These are phyloP conservation scores for Leptodermis oblonga DNA, from an alignment of 257 asterid genomes.

Conservation along the genomic window DNA sequence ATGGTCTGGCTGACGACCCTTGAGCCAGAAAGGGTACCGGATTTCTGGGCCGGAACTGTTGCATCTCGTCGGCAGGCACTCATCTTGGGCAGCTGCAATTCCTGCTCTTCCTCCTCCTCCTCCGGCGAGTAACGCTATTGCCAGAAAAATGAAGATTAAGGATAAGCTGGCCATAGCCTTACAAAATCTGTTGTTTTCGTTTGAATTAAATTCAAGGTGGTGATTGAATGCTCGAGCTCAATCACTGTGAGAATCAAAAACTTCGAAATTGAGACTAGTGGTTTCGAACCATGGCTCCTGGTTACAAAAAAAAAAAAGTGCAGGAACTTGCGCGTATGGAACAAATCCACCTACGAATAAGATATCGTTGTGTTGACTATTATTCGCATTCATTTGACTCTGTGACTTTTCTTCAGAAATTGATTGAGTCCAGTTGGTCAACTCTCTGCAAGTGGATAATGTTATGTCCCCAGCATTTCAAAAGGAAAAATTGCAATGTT, in stretches of 20 bases:
- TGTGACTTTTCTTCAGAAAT: neutral
- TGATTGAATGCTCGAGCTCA: neutral
- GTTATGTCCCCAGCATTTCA: too few species aligned
- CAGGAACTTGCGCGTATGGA: too few species aligned
- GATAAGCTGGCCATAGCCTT: constrained; percentile 4
- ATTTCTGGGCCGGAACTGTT: constrained; percentile 39
- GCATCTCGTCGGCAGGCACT: constrained; percentile 59
- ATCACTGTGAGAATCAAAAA: too few species aligned
- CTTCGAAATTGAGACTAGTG: neutral
- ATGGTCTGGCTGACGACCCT: constrained; percentile 39
- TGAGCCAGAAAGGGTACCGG: constrained; percentile 61
- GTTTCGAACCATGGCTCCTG: too few species aligned
- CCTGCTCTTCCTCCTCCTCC: constrained; percentile 4
- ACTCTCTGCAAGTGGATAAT: neutral
- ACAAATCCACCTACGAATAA: too few species aligned
- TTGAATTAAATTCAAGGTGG: neutral
- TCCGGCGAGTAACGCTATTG: neutral
- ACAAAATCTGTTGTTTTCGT: neutral
- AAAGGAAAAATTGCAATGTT: too few species aligned
- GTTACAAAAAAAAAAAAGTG: too few species aligned
- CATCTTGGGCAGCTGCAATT: constrained; percentile 40
- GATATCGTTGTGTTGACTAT: too few species aligned
- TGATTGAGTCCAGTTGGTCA: neutral
- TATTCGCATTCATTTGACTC: neutral
- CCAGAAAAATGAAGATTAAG: constrained; percentile 6